Conservation (phyloP, 768 basidiomycete genomes). For the Hydnum rufescens region DNA sequence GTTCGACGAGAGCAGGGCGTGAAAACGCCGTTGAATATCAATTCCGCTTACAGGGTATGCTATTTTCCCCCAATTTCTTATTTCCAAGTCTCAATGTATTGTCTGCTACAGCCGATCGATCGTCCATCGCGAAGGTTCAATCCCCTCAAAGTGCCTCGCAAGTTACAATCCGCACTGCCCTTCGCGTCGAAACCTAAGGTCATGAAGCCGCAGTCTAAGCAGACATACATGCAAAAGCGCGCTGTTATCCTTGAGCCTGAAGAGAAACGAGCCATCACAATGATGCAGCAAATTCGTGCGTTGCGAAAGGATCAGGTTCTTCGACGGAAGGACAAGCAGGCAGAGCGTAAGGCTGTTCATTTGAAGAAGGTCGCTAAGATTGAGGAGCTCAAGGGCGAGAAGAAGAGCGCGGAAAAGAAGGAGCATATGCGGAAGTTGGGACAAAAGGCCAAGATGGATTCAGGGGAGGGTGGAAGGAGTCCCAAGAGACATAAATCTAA, state of each 20-base stretch:
- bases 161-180: constrained; percentile 77
- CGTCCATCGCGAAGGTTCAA: constrained; percentile 76
- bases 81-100: neutral
- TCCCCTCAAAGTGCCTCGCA: constrained; percentile 67
- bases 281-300: constrained; percentile 87
- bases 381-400: constrained; percentile 39
- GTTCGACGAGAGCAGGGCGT: constrained; percentile 71
- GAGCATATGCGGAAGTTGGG: constrained; percentile 55
- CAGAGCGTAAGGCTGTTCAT: constrained; percentile 47
- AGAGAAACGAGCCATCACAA: constrained; percentile 77
- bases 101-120: constrained; percentile 33
- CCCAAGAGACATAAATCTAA: constrained; percentile 20
- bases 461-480: constrained; percentile 9
- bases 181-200: constrained; percentile 84
- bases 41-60: constrained; percentile 67
- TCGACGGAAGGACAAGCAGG: constrained; percentile 69
- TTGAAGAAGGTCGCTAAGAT: constrained; percentile 56
- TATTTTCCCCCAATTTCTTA: neutral
- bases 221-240: constrained; percentile 85
- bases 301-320: constrained; percentile 73
- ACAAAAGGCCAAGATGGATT: constrained; percentile 42
- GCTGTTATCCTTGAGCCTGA: constrained; percentile 91
- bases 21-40: constrained; percentile 58
- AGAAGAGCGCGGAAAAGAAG: constrained; percentile 57
- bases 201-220: constrained; percentile 47